Base-by-base conservation (phyloP, 1,284 basidiomycete genomes). In the Puccinia triticina region DNA sequence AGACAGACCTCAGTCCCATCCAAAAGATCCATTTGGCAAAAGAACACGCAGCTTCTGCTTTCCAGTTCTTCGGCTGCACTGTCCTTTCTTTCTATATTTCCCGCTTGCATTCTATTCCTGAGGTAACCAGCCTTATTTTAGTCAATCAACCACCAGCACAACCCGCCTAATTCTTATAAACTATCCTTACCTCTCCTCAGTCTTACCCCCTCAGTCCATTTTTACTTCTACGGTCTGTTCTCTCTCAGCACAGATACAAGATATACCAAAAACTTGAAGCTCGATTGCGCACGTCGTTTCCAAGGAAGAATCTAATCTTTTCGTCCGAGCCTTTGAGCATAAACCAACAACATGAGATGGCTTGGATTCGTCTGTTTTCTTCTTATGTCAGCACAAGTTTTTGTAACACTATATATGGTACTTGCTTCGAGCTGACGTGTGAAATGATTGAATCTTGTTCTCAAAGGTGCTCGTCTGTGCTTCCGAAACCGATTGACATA, bases 401-500 rank as follows among this genome's bases (percentile, higher is more conserved):
- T 26, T 26, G n/a, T 48, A 43, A 37, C 7, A 8, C 18, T 43
- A 21, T 23, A 69, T 18, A 46, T 14, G 43, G 8, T n/a, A 48
- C 21, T 26, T 46, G 7, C 18, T 26, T 34, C 72, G 12, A 21
- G 48, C 72, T 57, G n/a, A 74, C 55, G 50, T 46, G 50, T 21
- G 55, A n/a, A 57, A 34, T 53, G 48, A 55, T 14, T 55, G 53
- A 8, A n/a, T 16, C 12, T 72, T 37, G 26, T 53, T 72, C 14
- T 72, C 69, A 43, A 40, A 74, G 72, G 48, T 57, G 50, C 50
- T 74, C 32, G 43, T 57, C 21, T 55, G 72, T 74, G 26, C 55
- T 69, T 43, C 66, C 66, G 26, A 69, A 69, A 69, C 37, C 66
- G n/a, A 69, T 69, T n/a, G 43, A 26, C 21, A 46, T 26, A 2